Evolutionary conservation across 1,139 yeast species (phyloP).

Genomic region (Komagataea norvegica): DNA sequence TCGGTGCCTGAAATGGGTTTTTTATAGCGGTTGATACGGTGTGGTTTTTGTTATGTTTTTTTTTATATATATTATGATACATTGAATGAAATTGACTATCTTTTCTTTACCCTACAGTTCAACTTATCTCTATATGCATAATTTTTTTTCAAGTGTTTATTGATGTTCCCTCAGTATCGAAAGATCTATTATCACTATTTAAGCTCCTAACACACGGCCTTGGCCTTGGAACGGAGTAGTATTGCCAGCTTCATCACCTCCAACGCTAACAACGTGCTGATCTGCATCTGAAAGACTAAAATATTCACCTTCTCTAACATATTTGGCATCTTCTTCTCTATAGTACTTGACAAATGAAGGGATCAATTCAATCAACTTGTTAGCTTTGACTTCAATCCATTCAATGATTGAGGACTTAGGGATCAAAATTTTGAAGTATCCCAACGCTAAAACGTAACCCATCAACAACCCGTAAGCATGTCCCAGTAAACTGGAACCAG

Average conservation of each 20-base stretch:
- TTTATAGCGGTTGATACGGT: too few relatives aligned
- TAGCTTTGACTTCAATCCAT: slow-evolving; percentile 58
- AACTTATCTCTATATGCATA: neutral
- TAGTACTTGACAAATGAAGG: slow-evolving; percentile 51
- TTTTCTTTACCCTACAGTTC: neutral
- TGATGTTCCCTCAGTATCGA: too few relatives aligned
- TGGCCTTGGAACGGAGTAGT: slow-evolving; percentile 29
- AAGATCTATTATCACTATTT: neutral
- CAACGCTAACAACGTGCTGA: slow-evolving; percentile 8
- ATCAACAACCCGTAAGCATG: slow-evolving; percentile 52
- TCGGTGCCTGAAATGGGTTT: too few relatives aligned
- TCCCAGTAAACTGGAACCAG: slow-evolving; percentile 69
- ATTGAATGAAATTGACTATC: too few relatives aligned
- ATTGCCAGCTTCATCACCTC: slow-evolving; percentile 7
- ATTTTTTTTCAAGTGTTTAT: neutral
- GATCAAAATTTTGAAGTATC: slow-evolving; percentile 47
- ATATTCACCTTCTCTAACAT: slow-evolving; percentile 35
- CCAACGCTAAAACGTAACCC: slow-evolving; percentile 56
- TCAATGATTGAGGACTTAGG: slow-evolving; percentile 59
- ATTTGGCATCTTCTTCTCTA: slow-evolving; percentile 52
- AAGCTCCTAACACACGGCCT: slow-evolving; percentile 34
- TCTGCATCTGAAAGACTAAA: slow-evolving; percentile 23
- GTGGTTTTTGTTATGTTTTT: too few relatives aligned
- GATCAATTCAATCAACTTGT: slow-evolving; percentile 45
- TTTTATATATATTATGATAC: too few relatives aligned